A percentile compares a stretch with the other conserved stretches of the same genome.
These are phyloP conservation scores for Parsonsia alboflavescens DNA, from an alignment of 257 asterid species.

Conservation along the genomic window DNA sequence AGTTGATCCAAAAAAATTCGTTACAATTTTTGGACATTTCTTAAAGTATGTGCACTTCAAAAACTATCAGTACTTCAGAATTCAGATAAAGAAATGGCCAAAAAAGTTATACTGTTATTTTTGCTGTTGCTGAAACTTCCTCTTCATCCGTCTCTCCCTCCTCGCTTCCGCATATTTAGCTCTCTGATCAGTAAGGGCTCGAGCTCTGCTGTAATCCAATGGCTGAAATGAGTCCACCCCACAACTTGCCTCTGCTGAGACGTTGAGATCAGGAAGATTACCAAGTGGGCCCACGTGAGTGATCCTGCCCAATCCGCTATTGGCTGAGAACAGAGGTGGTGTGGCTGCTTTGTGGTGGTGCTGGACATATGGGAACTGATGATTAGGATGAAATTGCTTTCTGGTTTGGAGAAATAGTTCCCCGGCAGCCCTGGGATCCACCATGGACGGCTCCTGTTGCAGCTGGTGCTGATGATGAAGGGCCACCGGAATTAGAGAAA, in stretches of 20 bases:
- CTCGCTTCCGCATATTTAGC: conserved; percentile 55
- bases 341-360: background rate
- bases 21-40: no score
- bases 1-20: no score
- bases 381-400: background rate
- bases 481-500: background rate
- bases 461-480: conserved; percentile 11
- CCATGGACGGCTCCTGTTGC: conserved; percentile 19
- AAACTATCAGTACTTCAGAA: no score
- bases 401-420: conserved; percentile 4
- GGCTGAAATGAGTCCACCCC: conserved; percentile 27
- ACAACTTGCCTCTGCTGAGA: conserved; percentile 20
- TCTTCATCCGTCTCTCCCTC: conserved; percentile 44
- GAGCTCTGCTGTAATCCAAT: conserved; percentile 23
- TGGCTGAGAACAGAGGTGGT: conserved; percentile 15
- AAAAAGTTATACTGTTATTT: background rate
- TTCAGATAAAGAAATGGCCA: no score
- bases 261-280: conserved; percentile 38
- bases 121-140: conserved; percentile 19
- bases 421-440: conserved; percentile 23
- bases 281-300: conserved; percentile 29
- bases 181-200: conserved; percentile 21
- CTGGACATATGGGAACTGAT: conserved; percentile 17
- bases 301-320: conserved; percentile 21
- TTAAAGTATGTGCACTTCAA: no score